phyloP scores from a whole-genome alignment of 148 eudicot species.

The Suaeda aralocaspica region DNA sequence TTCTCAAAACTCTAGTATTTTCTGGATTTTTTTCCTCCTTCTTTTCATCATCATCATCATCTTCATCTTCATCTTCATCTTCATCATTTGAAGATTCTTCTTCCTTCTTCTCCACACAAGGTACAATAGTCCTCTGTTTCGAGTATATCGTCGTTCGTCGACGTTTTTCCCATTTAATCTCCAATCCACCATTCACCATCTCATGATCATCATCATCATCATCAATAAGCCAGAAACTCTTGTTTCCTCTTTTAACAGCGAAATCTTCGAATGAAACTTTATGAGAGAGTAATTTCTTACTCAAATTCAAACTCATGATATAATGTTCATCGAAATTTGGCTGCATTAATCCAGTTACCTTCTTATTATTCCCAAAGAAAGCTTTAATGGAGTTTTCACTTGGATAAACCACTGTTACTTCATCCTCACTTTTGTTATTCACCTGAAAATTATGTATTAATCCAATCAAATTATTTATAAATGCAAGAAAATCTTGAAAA shows the following conservation, averaged over 20 bases:
- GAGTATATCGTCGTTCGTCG: constrained; percentile 44
- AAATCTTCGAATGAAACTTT: constrained; percentile 51
- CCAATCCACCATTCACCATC: constrained; percentile 20
- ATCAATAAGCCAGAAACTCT: constrained; percentile 52
- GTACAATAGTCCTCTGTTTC: constrained; percentile 27
- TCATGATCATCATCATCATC: constrained; percentile 2
- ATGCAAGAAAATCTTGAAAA: background rate
- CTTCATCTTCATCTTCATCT: constrained; percentile 20
- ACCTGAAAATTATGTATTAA: constrained; percentile 57
- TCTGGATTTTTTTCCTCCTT: constrained; percentile 10
- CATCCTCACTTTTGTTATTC: constrained; percentile 41
- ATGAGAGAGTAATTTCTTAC: constrained; percentile 44
- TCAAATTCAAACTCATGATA: constrained; percentile 46
- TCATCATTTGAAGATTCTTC: constrained; percentile 23
- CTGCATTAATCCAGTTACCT: constrained; percentile 33
- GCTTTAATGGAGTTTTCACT: constrained; percentile 46
- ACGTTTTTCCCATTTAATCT: constrained; percentile 49
- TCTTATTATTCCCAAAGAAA: constrained; percentile 36
- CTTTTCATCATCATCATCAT: constrained; percentile 18
- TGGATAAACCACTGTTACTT: constrained; percentile 60
- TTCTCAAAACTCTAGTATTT: constrained; percentile 10
- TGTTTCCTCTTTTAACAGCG: constrained; percentile 38
- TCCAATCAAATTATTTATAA: background rate
- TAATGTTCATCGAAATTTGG: constrained; percentile 63
- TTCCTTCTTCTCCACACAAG: background rate